These are phyloP conservation scores for Juglanconis oblonga DNA, from an alignment of 2,329 filamentous ascomycete species.

Conservation along the genomic window DNA sequence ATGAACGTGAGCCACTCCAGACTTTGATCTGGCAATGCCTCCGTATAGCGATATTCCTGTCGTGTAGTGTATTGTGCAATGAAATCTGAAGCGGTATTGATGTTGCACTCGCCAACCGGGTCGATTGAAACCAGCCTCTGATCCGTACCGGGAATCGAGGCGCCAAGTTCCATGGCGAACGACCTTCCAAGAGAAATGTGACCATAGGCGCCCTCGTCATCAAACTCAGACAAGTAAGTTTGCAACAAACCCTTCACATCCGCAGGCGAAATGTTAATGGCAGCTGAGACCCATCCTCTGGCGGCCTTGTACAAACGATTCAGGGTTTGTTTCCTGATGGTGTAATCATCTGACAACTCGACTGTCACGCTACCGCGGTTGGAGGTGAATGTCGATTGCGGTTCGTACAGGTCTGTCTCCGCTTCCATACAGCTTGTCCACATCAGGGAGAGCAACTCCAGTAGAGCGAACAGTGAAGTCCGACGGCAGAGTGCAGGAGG, in stretches of 20 bases:
- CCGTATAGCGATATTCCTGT: slow-evolving; percentile 90
- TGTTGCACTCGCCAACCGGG: slow-evolving; percentile 65
- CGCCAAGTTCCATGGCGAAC: slow-evolving; percentile 90
- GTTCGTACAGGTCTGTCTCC: slow-evolving; percentile 91
- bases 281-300: slow-evolving; percentile 74
- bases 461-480: slow-evolving; percentile 83
- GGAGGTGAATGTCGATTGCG: slow-evolving; percentile 77
- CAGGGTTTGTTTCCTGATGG: slow-evolving; percentile 75
- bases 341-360: slow-evolving; percentile 91
- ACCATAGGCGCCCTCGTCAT: slow-evolving; percentile 86
- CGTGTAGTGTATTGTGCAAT: slow-evolving; percentile 95
- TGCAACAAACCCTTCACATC: slow-evolving; percentile 94
- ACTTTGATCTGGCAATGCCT: slow-evolving; percentile 67
- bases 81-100: slow-evolving; percentile 94
- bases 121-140: slow-evolving; percentile 83
- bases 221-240: slow-evolving; percentile 92
- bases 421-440: slow-evolving; percentile 93
- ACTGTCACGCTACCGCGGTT: slow-evolving; percentile 74
- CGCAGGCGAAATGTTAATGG: slow-evolving; percentile 80
- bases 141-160: slow-evolving; percentile 79
- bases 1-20: slow-evolving; percentile 63
- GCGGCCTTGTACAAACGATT: slow-evolving; percentile 74
- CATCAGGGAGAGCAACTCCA: slow-evolving; percentile 90
- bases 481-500: slow-evolving; percentile 90
- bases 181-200: slow-evolving; percentile 90